Evolutionary conservation across 805 yeast genomes (phyloP).

Genomic region (Yarrowia hollandica): DNA sequence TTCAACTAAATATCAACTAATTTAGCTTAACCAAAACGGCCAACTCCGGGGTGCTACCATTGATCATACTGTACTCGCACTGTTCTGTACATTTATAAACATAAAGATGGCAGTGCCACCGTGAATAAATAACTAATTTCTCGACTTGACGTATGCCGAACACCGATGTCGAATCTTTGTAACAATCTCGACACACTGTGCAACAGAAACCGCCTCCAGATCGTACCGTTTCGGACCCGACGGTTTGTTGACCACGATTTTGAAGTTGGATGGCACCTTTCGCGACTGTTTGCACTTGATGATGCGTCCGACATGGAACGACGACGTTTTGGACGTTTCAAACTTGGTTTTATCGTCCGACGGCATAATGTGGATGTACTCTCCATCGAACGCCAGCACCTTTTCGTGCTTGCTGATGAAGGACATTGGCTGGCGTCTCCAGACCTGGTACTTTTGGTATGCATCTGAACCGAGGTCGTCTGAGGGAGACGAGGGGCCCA

Average conservation of each 20-base stretch:
- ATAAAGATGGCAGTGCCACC: not conserved
- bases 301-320: slow-evolving; percentile 81
- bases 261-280: slow-evolving; percentile 76
- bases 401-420: slow-evolving; percentile 78
- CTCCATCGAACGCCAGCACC: slow-evolving; percentile 89
- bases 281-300: slow-evolving; percentile 71
- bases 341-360: slow-evolving; percentile 75
- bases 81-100: not conserved
- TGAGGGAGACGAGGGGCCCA: slow-evolving; percentile 15
- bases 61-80: not conserved
- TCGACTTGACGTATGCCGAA: slow-evolving; percentile 4
- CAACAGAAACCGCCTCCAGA: slow-evolving; percentile 66
- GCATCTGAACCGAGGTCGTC: slow-evolving; percentile 46
- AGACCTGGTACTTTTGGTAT: slow-evolving; percentile 81
- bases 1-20: too few species aligned
- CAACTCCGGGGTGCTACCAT: too few species aligned
- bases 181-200: slow-evolving; percentile 73
- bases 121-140: not conserved
- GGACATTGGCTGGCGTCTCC: slow-evolving; percentile 85
- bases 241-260: slow-evolving; percentile 70
- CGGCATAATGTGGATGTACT: slow-evolving; percentile 83
- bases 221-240: slow-evolving; percentile 80
- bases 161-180: slow-evolving; percentile 51
- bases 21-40: too few species aligned
- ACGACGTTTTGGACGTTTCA: slow-evolving; percentile 75